phyloP scores from a whole-genome alignment of 805 yeast species.

The Candida ficus region DNA sequence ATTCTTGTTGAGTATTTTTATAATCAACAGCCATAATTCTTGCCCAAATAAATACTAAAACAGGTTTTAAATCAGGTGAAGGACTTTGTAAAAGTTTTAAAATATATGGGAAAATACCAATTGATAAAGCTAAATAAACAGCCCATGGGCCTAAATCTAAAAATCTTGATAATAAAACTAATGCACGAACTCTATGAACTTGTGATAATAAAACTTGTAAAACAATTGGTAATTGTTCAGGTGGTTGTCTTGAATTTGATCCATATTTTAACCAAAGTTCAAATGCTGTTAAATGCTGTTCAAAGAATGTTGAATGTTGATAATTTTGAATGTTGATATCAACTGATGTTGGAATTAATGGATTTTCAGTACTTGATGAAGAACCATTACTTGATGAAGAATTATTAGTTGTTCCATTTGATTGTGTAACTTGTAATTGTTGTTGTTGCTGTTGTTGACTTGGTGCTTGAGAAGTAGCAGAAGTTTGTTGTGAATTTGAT shows the following conservation, averaged over 20 bases:
- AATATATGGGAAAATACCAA: constrained; percentile 95
- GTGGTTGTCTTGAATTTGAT: constrained; percentile 72
- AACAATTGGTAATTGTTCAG: constrained; percentile 92
- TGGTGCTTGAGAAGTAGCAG: too few relatives aligned
- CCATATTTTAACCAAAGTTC: constrained; percentile 95
- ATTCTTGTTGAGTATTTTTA: constrained; percentile 83
- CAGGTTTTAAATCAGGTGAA: constrained; percentile 92
- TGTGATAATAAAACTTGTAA: constrained; percentile 90
- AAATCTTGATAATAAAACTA: constrained; percentile 77
- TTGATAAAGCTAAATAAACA: constrained; percentile 83
- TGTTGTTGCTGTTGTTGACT: neutral
- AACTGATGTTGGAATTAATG: neutral
- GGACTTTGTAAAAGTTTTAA: constrained; percentile 87
- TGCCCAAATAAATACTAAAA: constrained; percentile 95
- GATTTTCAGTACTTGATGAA: constrained; percentile 12
- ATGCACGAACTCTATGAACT: constrained; percentile 86
- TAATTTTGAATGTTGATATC: constrained; percentile 41
- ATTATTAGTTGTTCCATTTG: constrained; percentile 2
- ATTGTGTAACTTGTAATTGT: neutral
- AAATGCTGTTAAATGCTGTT: constrained; percentile 93
- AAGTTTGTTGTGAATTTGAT: neutral
- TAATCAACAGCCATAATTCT: constrained; percentile 95
- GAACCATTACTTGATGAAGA: neutral
- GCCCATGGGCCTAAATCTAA: constrained; percentile 98
- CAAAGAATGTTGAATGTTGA: constrained; percentile 91